These are phyloP conservation scores for Cornus florida DNA, from an alignment of 148 eudicot species.

Conservation along the genomic window DNA sequence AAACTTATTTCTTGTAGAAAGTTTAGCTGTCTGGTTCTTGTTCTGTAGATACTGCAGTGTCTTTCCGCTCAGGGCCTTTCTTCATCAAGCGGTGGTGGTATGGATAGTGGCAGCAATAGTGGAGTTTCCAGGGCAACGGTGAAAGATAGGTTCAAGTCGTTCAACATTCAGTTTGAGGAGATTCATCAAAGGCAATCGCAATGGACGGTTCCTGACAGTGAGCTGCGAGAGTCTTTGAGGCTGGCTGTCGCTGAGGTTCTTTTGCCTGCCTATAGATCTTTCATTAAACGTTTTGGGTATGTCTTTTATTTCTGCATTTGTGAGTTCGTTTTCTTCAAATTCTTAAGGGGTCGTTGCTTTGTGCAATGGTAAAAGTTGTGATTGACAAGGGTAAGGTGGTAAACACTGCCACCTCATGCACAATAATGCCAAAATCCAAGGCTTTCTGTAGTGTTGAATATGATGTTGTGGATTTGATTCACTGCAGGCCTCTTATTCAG, in stretches of 20 bases:
- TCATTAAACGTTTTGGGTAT: slow-evolving; percentile 73
- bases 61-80: slow-evolving; percentile 53
- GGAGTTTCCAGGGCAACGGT: slow-evolving; percentile 67
- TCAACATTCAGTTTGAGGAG: slow-evolving; percentile 84
- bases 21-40: background rate
- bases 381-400: too few relatives aligned
- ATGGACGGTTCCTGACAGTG: slow-evolving; percentile 97
- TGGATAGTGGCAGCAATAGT: slow-evolving; percentile 30
- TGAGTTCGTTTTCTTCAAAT: background rate
- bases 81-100: slow-evolving; percentile 29
- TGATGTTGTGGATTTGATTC: slow-evolving; percentile 9
- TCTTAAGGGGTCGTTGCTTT: background rate
- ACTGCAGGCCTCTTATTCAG: slow-evolving; percentile 68
- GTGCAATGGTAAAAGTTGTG: background rate
- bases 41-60: slow-evolving; percentile 71
- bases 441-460: background rate
- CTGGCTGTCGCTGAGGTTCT: slow-evolving; percentile 94
- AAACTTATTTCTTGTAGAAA: background rate
- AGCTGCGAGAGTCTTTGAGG: slow-evolving; percentile 85
- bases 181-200: slow-evolving; percentile 94
- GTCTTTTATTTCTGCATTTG: slow-evolving; percentile 4
- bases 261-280: slow-evolving; percentile 88
- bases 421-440: too few relatives aligned
- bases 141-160: slow-evolving; percentile 84
- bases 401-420: too few relatives aligned